Percentiles rank a stretch among this genome's conserved stretches.
Conservation (phyloP, 805 yeast species). For the Lachancea meyersii region DNA sequence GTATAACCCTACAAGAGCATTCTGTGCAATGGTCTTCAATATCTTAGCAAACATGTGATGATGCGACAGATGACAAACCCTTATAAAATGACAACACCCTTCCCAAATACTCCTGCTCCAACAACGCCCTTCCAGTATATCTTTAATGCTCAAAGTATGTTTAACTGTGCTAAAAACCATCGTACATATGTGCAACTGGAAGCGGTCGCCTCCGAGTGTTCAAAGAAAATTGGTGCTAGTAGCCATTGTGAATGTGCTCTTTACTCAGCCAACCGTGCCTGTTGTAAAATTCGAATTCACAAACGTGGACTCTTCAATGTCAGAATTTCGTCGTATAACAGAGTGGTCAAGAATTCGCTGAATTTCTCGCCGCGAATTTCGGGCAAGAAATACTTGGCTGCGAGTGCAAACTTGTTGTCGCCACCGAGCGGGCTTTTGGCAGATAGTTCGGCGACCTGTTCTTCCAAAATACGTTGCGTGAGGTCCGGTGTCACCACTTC, state of each 20-base stretch:
- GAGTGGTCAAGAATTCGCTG: conserved; percentile 70
- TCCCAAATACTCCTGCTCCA: too few relatives aligned
- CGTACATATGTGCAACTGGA: too few relatives aligned
- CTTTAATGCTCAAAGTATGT: not conserved
- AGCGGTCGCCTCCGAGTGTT: too few relatives aligned
- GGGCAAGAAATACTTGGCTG: conserved; percentile 64
- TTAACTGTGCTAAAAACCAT: not conserved
- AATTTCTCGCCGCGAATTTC: conserved; percentile 68
- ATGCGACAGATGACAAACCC: too few relatives aligned
- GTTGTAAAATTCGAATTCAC: not conserved
- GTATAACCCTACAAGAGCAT: too few relatives aligned
- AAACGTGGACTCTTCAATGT: conserved; percentile 28
- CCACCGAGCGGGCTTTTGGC: conserved; percentile 36
- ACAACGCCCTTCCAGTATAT: too few relatives aligned
- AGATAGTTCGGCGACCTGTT: conserved; percentile 51
- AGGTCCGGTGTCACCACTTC: conserved; percentile 53
- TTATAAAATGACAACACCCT: too few relatives aligned
- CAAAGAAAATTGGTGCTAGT: not conserved
- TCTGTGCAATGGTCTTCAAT: too few relatives aligned
- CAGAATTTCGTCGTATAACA: conserved; percentile 60
- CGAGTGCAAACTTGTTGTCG: conserved; percentile 61
- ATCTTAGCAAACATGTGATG: too few relatives aligned
- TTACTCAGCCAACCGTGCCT: too few relatives aligned
- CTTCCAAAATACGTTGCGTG: conserved; percentile 50
- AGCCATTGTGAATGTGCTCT: too few relatives aligned